Evolutionary conservation across 768 basidiomycete species (phyloP).

Genomic region (Podaxis sp.): DNA sequence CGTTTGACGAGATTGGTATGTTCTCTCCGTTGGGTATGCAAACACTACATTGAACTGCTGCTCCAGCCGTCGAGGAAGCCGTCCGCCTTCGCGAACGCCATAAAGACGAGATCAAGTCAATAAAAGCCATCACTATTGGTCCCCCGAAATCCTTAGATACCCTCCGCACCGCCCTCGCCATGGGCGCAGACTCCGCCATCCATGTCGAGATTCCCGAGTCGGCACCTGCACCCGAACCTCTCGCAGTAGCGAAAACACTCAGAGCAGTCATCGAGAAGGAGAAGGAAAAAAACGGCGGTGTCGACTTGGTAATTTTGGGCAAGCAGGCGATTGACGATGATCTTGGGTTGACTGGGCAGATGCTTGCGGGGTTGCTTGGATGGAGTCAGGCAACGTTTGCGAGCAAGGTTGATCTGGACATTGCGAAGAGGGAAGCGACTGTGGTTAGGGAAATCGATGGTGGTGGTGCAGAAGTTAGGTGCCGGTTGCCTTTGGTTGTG

Average conservation of each 20-base stretch:
- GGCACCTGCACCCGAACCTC: conserved; percentile 77
- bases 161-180: conserved; percentile 92
- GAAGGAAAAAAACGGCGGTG: conserved; percentile 38
- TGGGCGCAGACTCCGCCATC: conserved; percentile 93
- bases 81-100: conserved; percentile 86
- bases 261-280: conserved; percentile 67
- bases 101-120: conserved; percentile 74
- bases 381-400: conserved; percentile 97
- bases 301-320: conserved; percentile 91
- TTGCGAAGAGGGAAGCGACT: conserved; percentile 53
- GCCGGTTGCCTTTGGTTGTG: conserved; percentile 76
- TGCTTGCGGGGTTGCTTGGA: conserved; percentile 88
- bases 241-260: conserved; percentile 85
- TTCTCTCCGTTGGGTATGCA: not conserved
- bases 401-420: conserved; percentile 75
- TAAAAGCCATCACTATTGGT: conserved; percentile 92
- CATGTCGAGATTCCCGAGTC: conserved; percentile 84
- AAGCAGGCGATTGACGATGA: conserved; percentile 99
- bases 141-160: conserved; percentile 87
- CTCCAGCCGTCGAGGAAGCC: conserved; percentile 91
- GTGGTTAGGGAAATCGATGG: conserved; percentile 94
- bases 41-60: not conserved
- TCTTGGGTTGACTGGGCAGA: conserved; percentile 92
- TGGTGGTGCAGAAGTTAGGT: conserved; percentile 78
- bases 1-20: conserved; percentile 96